A percentile compares a stretch with the other conserved stretches of the same genome.
These are phyloP conservation scores for Hermanozyma aechmeae DNA, from an alignment of 805 yeast species.

Conservation along the genomic window DNA sequence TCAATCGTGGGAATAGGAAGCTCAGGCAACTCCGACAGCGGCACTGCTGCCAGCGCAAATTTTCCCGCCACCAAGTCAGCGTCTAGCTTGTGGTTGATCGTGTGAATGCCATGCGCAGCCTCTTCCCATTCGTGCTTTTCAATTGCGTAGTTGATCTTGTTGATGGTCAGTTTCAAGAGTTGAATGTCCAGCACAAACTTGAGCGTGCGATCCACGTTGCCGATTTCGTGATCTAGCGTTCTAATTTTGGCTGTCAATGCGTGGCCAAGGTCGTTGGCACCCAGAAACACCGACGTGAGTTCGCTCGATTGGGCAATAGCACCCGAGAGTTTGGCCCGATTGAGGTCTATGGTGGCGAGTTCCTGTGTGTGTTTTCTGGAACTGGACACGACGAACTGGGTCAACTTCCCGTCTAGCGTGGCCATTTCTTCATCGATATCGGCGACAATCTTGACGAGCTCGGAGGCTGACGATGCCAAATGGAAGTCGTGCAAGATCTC, in stretches of 20 bases:
- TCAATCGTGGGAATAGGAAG: conserved; percentile 51
- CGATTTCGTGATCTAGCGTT: conserved; percentile 59
- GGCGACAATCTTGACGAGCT: conserved; percentile 16
- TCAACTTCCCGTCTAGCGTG: conserved; percentile 17
- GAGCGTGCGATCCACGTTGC: conserved; percentile 52
- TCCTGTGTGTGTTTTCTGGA: conserved; percentile 25
- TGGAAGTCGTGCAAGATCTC: too few species aligned
- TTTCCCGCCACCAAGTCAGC: conserved; percentile 44
- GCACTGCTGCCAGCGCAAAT: conserved; percentile 75
- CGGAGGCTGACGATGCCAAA: too few species aligned
- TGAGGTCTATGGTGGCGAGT: conserved; percentile 44
- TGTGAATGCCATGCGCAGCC: conserved; percentile 64
- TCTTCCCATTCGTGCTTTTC: conserved; percentile 59
- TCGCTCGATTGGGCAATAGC: conserved; percentile 50
- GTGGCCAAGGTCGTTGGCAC: conserved; percentile 58
- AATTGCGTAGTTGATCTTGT: conserved; percentile 60
- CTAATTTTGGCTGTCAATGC: conserved; percentile 63
- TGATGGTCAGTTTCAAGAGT: conserved; percentile 54
- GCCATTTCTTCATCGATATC: conserved; percentile 18
- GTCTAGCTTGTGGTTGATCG: conserved; percentile 39
- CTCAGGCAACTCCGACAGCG: conserved; percentile 79
- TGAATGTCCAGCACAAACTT: conserved; percentile 59
- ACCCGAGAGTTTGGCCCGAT: conserved; percentile 54
- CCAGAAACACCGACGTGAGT: conserved; percentile 42
- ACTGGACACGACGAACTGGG: conserved; percentile 14